A percentile compares a stretch with the other conserved stretches of the same genome.
Evolutionary conservation across 2,329 filamentous ascomycete genomes (phyloP).

Genomic region (Colletotrichum musae): DNA sequence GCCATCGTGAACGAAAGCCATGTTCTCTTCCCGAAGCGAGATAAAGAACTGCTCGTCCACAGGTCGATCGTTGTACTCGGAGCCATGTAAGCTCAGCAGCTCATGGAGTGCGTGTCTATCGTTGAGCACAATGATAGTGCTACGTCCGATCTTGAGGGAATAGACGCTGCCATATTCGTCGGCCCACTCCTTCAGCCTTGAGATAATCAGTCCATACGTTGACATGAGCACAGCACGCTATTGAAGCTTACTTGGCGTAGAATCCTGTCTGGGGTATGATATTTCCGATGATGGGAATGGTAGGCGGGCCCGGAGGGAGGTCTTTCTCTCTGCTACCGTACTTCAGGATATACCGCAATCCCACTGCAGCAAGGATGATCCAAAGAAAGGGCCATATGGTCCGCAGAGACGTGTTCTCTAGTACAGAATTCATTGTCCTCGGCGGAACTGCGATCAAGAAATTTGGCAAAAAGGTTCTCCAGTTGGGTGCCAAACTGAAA

Average conservation of each 20-base stretch:
- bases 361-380: too few species aligned
- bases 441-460: too few species aligned
- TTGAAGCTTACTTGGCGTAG: not conserved
- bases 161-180: slow-evolving; percentile 59
- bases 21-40: slow-evolving; percentile 3
- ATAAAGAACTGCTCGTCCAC: slow-evolving; percentile 3
- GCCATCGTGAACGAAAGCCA: slow-evolving; percentile 59
- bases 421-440: too few species aligned
- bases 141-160: slow-evolving; percentile 57
- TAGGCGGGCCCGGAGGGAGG: slow-evolving; percentile 52
- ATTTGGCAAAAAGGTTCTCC: too few species aligned
- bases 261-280: slow-evolving; percentile 27
- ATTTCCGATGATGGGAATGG: slow-evolving; percentile 58
- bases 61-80: slow-evolving; percentile 59
- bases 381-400: too few species aligned
- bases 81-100: slow-evolving; percentile 60
- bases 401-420: too few species aligned
- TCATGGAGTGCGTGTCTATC: slow-evolving; percentile 56
- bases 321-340: slow-evolving; percentile 26
- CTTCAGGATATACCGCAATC: too few species aligned
- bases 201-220: not conserved
- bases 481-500: too few species aligned
- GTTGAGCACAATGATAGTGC: slow-evolving; percentile 58
- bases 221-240: slow-evolving; percentile 4
- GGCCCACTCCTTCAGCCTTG: slow-evolving; percentile 60